Evolutionary conservation across 2,329 filamentous ascomycete species (phyloP), one percentile per base, ranked within the genome.

Genomic region (Scedosporium apiospermum): DNA sequence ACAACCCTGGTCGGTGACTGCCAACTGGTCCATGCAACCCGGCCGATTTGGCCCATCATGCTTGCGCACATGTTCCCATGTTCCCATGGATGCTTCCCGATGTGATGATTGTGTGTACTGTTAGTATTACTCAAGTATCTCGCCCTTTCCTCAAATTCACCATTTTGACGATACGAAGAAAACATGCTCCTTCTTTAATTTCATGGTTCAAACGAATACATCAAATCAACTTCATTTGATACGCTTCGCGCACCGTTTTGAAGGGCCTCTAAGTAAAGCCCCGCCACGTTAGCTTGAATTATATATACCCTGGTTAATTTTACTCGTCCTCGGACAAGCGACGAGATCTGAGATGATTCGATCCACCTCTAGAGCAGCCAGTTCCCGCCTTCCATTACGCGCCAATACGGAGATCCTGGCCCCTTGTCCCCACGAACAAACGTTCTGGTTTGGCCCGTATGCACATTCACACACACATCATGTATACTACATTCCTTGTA

Each of bases 21-120:
- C 59, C 44, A 41, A 61, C 42, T 61, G 59, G 59, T 49, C 58
- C 58, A 60, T 60, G 58, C 58, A 60, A 27, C 26, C 58, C 44
- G 44, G 44, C 59, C 49, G 44, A 27, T 44, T 51, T 51, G 59
- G 30, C 27, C 42, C 59, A 61, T 51, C 44, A 61, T 61, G 44
- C 59, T 34, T 44, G 44, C 59, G 38, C 34, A 18, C 34, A 60
- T 44, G 34, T 51, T 34, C 44, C 51, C 51, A 55, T 21, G 21
- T 51, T 34, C 44, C 44, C 44, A 53, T 53, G 30, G 18, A 26
- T 38, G 59, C 27, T 21, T 41, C 59, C 23, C 23, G 42, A 23
- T 61, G 44, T 53, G 30, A 16, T 46, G 18, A 49, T 27, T 26
- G 38, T 12, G 58, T 6, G 41, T 4, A 9, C 44, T 10, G 16